phyloP scores from a whole-genome alignment of 2,329 filamentous ascomycete species.

The Monilinia vaccinii-corymbosi region DNA sequence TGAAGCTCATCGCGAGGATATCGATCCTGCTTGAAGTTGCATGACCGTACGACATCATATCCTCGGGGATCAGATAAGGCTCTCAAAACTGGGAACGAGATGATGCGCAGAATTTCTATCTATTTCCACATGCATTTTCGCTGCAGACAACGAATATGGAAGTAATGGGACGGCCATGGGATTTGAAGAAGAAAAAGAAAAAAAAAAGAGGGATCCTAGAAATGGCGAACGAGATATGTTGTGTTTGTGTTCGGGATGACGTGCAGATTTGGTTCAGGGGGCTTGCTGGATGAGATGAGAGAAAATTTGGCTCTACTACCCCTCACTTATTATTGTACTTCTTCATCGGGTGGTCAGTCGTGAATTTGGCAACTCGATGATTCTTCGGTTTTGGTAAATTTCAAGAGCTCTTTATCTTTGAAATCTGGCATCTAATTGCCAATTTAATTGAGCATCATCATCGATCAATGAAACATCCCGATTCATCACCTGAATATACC shows the following conservation, averaged over 20 bases:
- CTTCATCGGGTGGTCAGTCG: neutral
- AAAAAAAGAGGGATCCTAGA: no score
- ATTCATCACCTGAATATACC: neutral
- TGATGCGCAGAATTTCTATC: neutral
- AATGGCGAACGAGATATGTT: neutral
- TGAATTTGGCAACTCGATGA: neutral
- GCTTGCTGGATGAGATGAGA: neutral
- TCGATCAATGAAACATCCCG: neutral
- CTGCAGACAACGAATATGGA: conserved; percentile 2
- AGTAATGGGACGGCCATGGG: neutral
- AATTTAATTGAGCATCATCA: neutral
- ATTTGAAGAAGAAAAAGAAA: no score
- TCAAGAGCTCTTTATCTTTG: neutral
- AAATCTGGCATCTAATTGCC: neutral
- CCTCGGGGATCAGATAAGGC: conserved; percentile 1
- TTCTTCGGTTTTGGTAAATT: neutral
- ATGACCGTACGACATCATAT: neutral
- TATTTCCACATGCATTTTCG: neutral
- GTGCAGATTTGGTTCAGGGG: conserved; percentile 4
- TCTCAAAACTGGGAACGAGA: neutral
- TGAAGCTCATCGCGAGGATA: neutral
- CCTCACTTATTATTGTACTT: neutral
- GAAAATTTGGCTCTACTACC: neutral
- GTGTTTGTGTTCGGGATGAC: conserved; percentile 2
- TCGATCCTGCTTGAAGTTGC: neutral